Evolutionary conservation across 108 stramenopile species (phyloP), one percentile per base, ranked within the genome.

Genomic region (Discostella pseudostelligera): DNA sequence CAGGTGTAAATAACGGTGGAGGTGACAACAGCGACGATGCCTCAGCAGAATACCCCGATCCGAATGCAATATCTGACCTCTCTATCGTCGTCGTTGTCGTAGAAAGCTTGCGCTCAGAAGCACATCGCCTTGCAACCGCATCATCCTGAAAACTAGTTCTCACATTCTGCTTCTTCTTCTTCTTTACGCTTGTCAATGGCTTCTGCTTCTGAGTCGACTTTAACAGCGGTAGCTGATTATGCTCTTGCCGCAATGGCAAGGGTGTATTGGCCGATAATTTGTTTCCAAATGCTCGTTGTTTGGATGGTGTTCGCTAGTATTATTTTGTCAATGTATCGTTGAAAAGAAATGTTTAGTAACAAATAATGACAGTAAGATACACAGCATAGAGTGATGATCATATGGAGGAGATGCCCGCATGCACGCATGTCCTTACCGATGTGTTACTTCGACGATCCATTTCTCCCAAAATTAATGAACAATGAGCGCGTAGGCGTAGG

Each of bases 221-320:
- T 16, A 32, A 37, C 32, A 56, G 16, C 13, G 55, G 19, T 56
- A 35, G 55, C 36, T 56, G 55, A 8, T 54, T 26, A 32, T 56
- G 55, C 14, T 56, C 10, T 8, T 39, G 55, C 9, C 25, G 25
- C 20, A 21, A 45, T 25, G 49, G 58, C n/a, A 59, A 36, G 19
- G 67, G 67, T 39, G 32, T 59, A 36, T 69, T 69, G 19, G 46
- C 58, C n/a, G 67, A 69, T 11, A 69, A 47, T 25, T 59, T 48
- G 57, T 48, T 69, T 17, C 67, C 67, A 39, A 69, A 69, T 24
- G 29, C 39, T 49, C 67, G 57, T 17, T 14, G 28, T 21, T 25
- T 19, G 26, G 42, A 29, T 6, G 65, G 65, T 37, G 39, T 58
- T 42, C 13, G 39, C 40, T 42, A 39, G n/a, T n/a, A n/a, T n/a